Evolutionary conservation across 2,329 filamentous ascomycete genomes (phyloP).

Genomic region (Harringtonia aguacate): DNA sequence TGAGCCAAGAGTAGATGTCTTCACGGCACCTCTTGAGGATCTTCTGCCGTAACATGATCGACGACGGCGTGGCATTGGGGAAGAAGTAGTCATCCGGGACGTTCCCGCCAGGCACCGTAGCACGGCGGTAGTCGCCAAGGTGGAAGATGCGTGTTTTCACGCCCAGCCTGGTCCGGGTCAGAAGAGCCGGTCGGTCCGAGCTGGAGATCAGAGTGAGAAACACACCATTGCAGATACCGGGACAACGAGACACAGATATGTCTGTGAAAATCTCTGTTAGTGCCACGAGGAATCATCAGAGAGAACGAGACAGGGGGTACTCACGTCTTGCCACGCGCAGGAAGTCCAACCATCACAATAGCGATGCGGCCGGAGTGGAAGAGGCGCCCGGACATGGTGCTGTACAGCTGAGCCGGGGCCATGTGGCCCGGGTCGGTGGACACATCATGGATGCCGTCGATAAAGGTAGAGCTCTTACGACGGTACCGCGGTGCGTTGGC

Average conservation of each 20-base stretch:
- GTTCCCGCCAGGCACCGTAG: conserved; percentile 73
- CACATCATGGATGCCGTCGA: conserved; percentile 93
- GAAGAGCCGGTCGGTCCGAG: not conserved
- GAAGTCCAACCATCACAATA: conserved; percentile 92
- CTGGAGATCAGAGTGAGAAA: not conserved
- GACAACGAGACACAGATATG: conserved; percentile 95
- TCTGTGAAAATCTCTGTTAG: conserved; percentile 27
- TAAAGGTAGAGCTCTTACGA: conserved; percentile 88
- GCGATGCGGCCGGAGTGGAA: conserved; percentile 97
- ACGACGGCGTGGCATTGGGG: conserved; percentile 82
- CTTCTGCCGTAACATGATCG: conserved; percentile 90
- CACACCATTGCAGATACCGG: conserved; percentile 80
- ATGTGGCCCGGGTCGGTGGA: conserved; percentile 62
- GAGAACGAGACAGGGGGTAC: conserved; percentile 18
- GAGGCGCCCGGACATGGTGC: conserved; percentile 90
- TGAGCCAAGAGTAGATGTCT: conserved; percentile 92
- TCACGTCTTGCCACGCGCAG: conserved; percentile 89
- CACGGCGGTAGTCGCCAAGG: conserved; percentile 88
- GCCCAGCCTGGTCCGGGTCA: conserved; percentile 53
- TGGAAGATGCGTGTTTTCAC: conserved; percentile 98
- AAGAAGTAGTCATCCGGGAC: conserved; percentile 98
- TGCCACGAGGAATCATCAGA: too few species aligned
- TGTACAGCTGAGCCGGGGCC: conserved; percentile 94
- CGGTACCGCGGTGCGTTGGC: conserved; percentile 84
- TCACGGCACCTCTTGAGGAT: conserved; percentile 96